These are phyloP conservation scores for Pichia rugopelliculosa DNA, from an alignment of 805 yeast genomes.

Conservation along the genomic window DNA sequence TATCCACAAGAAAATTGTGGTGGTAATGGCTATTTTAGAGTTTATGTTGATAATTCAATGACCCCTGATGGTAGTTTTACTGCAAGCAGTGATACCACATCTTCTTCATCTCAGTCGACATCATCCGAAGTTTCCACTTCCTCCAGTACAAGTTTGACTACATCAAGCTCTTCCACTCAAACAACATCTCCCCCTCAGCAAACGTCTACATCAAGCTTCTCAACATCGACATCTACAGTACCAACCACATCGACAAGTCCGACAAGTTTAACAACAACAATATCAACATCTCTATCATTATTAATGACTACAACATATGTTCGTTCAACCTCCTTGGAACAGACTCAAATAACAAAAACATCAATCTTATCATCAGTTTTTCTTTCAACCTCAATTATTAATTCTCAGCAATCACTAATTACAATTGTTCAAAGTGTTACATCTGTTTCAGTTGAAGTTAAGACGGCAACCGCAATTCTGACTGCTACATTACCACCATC, in stretches of 20 bases:
- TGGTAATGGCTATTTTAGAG: constrained; percentile 37
- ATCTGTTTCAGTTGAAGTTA: constrained; percentile 11
- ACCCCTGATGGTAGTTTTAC: background rate
- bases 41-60: constrained; percentile 31
- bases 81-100: background rate
- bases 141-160: constrained; percentile 2
- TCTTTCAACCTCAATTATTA: constrained; percentile 8
- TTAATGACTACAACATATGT: background rate
- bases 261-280: constrained; percentile 3
- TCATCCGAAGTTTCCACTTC: constrained; percentile 8
- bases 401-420: constrained; percentile 10
- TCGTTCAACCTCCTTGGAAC: constrained; percentile 7
- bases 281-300: constrained; percentile 6
- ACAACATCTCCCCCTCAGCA: constrained; percentile 9
- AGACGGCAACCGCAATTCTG: constrained; percentile 12
- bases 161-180: constrained; percentile 15
- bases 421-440: constrained; percentile 22
- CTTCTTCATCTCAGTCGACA: constrained; percentile 11
- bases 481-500: constrained; percentile 8
- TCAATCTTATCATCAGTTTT: constrained; percentile 11
- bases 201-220: constrained; percentile 10
- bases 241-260: constrained; percentile 6
- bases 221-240: constrained; percentile 9
- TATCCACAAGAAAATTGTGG: constrained; percentile 63
- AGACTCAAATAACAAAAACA: constrained; percentile 11